Conservation (phyloP, 805 yeast species). For the Candida ficus region DNA sequence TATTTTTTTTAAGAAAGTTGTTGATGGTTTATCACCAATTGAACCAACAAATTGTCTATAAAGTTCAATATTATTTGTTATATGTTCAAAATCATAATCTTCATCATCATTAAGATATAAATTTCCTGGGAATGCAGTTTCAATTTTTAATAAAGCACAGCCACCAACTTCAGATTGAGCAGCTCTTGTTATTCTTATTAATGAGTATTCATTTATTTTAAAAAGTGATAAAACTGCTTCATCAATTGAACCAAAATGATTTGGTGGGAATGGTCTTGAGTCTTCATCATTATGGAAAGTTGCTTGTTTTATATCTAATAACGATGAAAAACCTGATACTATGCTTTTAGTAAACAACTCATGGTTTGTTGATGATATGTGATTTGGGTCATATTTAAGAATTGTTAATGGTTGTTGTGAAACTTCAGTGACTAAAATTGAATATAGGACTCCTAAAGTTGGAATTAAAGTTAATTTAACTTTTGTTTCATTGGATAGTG, state of each 20-base stretch:
- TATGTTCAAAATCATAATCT: slow-evolving; percentile 19
- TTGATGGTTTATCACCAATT: slow-evolving; percentile 38
- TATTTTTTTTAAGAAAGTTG: slow-evolving; percentile 48
- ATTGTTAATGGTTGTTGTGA: slow-evolving; percentile 20
- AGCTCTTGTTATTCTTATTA: slow-evolving; percentile 49
- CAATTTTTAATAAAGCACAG: slow-evolving; percentile 44
- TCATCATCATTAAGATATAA: slow-evolving; percentile 45
- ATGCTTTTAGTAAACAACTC: slow-evolving; percentile 20
- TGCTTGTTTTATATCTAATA: slow-evolving; percentile 18
- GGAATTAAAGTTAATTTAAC: slow-evolving; percentile 44
- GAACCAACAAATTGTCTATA: slow-evolving; percentile 22
- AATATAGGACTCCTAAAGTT: slow-evolving; percentile 38
- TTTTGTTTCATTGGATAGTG: slow-evolving; percentile 46
- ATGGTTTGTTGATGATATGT: slow-evolving; percentile 13
- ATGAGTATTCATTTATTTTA: slow-evolving; percentile 35
- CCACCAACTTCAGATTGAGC: slow-evolving; percentile 49
- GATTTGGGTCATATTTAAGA: slow-evolving; percentile 17
- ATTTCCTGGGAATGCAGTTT: slow-evolving; percentile 52
- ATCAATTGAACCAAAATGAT: too few species aligned
- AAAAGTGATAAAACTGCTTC: slow-evolving; percentile 42
- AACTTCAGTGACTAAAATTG: slow-evolving; percentile 33
- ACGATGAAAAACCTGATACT: slow-evolving; percentile 19
- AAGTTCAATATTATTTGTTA: slow-evolving; percentile 15
- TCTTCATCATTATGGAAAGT: slow-evolving; percentile 28
- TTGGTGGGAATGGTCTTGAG: too few species aligned